Percentiles rank a stretch among this genome's conserved stretches.
Evolutionary conservation across 352 stramenopile genomes (phyloP).

Genomic region (Pythium apleroticum): DNA sequence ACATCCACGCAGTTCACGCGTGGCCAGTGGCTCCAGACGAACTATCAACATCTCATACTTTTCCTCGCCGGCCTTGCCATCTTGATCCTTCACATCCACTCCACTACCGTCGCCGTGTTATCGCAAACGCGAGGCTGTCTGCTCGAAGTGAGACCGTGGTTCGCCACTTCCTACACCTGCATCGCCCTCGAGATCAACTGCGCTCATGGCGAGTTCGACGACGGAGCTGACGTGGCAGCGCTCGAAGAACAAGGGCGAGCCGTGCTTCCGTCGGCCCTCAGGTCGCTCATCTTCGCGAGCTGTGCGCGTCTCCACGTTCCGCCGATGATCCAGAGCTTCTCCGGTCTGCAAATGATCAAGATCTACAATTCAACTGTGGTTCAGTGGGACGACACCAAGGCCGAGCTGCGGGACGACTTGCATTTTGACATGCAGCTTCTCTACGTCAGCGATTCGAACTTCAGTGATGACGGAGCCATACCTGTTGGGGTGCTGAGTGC

Average conservation of each 20-base stretch:
- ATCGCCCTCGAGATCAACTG: constrained; percentile 24
- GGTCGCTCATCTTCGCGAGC: constrained; percentile 18
- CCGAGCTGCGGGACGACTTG: background rate
- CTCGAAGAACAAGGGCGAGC: background rate
- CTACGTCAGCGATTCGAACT: constrained; percentile 11
- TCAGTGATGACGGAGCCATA: background rate
- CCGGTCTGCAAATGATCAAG: constrained; percentile 12
- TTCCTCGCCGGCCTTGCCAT: constrained; percentile 12
- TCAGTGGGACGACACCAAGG: constrained; percentile 12
- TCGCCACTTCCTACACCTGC: constrained; percentile 12
- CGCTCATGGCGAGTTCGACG: background rate
- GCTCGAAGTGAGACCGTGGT: constrained; percentile 22
- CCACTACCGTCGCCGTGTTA: background rate
- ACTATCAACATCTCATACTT: constrained; percentile 3
- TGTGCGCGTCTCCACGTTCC: constrained; percentile 19
- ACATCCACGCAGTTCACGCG: background rate
- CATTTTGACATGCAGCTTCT: constrained; percentile 18
- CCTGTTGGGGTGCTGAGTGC: constrained; percentile 4
- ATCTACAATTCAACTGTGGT: constrained; percentile 28
- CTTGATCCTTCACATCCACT: constrained; percentile 17
- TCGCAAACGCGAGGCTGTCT: constrained; percentile 1
- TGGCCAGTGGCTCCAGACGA: background rate
- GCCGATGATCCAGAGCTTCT: constrained; percentile 7
- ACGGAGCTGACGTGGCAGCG: background rate
- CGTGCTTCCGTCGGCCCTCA: background rate